Base-by-base conservation (phyloP, 2,329 filamentous ascomycete species). In the Ophidiomyces ophidiicola region DNA sequence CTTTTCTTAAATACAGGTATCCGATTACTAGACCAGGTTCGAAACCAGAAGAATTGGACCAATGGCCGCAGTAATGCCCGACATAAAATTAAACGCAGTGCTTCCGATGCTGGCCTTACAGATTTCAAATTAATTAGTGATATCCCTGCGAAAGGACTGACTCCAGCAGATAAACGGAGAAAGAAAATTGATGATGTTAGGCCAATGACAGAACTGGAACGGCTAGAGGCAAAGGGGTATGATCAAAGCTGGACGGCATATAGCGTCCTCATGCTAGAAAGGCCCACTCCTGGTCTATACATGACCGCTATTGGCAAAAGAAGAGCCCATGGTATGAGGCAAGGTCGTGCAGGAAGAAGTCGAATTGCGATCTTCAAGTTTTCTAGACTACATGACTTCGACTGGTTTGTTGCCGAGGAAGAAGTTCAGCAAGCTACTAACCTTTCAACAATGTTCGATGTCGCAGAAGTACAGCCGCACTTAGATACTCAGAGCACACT, bases 201-300 rank as follows among this genome's bases (percentile, higher is more conserved):
- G 6, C 55, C 53, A 5, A 54, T 63, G 49, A 54, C 61, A 0
- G 57, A 58, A 42, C 56, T 56, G 21, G 60, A 64, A 36, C 57
- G 48, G 28, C 50, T 64, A 2, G 55, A 61, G 41, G 55, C 58
- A 15, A 48, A 59, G 38, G 61, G 61, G 1, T 46, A 62, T 43
- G 60, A 64, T 42, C 57, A 62, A 36, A 54, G 52, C 1, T 64
- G 59, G 58, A 62, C 60, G 1, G 58, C 61, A 42, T 63, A 63
- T 41, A 60, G 49, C 21, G 50, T 58, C 17, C 41, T 61, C 3
- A 39, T 59, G 3, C 56, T 63, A 32, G 54, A 62, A 19, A 57
- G 58, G n/a, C 49, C 54, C 8, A 45, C 41, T 3, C 51, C 59
- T 8, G 63, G 64, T 6, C 52, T 65, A 7, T 66, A 64, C 42